Evolutionary conservation across 2,329 filamentous ascomycete genomes (phyloP), one percentile per base, ranked within the genome.

Genomic region (Talaromyces funiculosus): DNA sequence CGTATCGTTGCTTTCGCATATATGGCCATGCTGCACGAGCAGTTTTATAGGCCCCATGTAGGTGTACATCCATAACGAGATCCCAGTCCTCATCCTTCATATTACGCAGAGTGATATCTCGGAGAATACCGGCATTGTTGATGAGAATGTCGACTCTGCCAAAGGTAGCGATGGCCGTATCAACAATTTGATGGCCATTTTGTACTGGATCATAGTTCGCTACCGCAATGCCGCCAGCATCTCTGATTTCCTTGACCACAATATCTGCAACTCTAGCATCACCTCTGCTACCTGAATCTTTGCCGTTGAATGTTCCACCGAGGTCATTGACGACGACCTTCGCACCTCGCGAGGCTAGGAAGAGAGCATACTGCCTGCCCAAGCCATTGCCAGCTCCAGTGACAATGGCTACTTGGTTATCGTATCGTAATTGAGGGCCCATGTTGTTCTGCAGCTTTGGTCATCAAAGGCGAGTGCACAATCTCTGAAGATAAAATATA

Each of bases 1-100:
- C 94, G 75, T 90, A 97, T 86, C 97, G 97, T 80, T 99, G 94
- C 81, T 97, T 97, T 31, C 8, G 29, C 29, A 31, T 31, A 31
- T 31, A 8, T 4, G 29, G 29, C 29, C 29, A 31, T 31, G 29
- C 29, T 31, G 29, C 29, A 31, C 29, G 29, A 31, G 29, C 29
- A 4, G 4, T 31, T 31, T 31, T 31, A 31, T 31, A 31, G 29
- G 29, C 29, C 4, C 29, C 29, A 31, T 31, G 29, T 31, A 31
- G 4, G 29, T 31, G 29, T 31, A 31, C 29, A 31, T 31, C 29
- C 29, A 31, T 31, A 31, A 31, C 8, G 29, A 31, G 29, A 31
- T 31, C 29, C 29, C 29, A 31, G 29, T 31, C 29, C 29, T 31
- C 29, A 8, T 31, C 29, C 29, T 31, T 31, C 29, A 31, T 31